These are phyloP conservation scores for Corchorus olitorius DNA, from an alignment of 345 rosid genomes.

Conservation along the genomic window DNA sequence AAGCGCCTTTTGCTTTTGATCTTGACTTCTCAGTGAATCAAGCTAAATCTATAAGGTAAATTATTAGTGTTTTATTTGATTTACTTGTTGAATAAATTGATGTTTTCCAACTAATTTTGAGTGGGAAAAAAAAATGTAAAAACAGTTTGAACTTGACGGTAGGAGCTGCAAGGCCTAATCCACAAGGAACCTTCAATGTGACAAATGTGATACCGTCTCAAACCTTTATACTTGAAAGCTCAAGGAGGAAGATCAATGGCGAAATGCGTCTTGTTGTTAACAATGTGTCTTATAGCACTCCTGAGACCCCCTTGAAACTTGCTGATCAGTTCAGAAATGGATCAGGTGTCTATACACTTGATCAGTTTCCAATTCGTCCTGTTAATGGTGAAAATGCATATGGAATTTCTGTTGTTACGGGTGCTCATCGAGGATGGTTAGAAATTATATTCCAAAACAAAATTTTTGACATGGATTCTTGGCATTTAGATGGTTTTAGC, in stretches of 20 bases:
- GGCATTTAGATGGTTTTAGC: slow-evolving; percentile 63
- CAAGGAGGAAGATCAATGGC: slow-evolving; percentile 27
- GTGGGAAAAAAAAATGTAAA: neutral
- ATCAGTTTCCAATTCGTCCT: slow-evolving; percentile 40
- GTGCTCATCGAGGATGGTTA: slow-evolving; percentile 54
- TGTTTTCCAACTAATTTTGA: no score
- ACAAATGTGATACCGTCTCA: slow-evolving; percentile 48
- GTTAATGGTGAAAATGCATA: slow-evolving; percentile 19
- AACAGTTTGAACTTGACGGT: slow-evolving; percentile 58
- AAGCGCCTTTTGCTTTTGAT: slow-evolving; percentile 44
- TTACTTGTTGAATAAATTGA: no score
- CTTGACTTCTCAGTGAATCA: slow-evolving; percentile 39
- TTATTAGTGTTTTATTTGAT: neutral
- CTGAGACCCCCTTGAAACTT: slow-evolving; percentile 49
- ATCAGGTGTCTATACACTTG: slow-evolving; percentile 42
- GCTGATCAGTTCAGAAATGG: slow-evolving; percentile 43
- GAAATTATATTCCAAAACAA: slow-evolving; percentile 46
- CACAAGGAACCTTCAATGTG: slow-evolving; percentile 64
- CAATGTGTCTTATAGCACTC: slow-evolving; percentile 41
- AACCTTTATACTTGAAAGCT: slow-evolving; percentile 38
- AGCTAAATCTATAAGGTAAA: slow-evolving; percentile 44
- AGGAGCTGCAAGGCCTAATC: slow-evolving; percentile 71
- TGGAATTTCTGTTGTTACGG: slow-evolving; percentile 52
- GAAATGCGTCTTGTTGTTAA: slow-evolving; percentile 34
- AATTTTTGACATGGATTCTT: slow-evolving; percentile 43